Base-by-base conservation (phyloP, 257 asterid species). In the Ilex asprella region DNA sequence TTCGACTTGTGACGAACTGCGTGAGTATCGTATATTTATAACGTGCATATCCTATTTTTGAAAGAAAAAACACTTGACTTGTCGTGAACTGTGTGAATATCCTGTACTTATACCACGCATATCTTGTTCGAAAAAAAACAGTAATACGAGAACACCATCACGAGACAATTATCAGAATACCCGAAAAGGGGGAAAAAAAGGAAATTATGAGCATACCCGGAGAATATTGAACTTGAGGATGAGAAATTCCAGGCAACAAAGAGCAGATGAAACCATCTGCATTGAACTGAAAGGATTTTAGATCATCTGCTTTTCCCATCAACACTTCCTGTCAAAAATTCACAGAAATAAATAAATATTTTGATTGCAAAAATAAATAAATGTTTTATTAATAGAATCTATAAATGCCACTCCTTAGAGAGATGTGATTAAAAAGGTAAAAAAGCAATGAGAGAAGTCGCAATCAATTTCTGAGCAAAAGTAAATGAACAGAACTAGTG, bases 251-350 rank as follows among this genome's bases (percentile, higher is more conserved):
- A n/a, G 97, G 97, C 67, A 90, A 55, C 61, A 85, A 39, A 1
- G 97, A 90, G 55, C 97, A 87, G 30, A 90, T 78, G 65, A 90
- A 90, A 14, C 70, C 82, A 70, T 87, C 97, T 31, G 96, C 97
- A 71, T 85, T 90, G 21, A 66, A 75, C 73, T 78, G 90, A 65
- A 90, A 90, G 2, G 88, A 74, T 60, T 67, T 77, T 2, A 90
- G 70, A 66, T 85, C 95, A 14, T 69, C 72, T 53, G 81, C 76
- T 68, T 66, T 81, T 21, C 97, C 97, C 95, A 87, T 83, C 43
- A 87, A 65, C 31, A 90, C 97, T 39, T 90, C 96, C 97, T 86
- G 85, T 59, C n/a, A 32, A 15, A 12, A 53, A 31, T n/a, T 14
- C 7, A 31, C 12, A 59, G 56, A 9, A 2, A 29, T 14, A 35